Conservation (phyloP, 2,329 filamentous ascomycete species). For the Colletotrichum abscissum region DNA sequence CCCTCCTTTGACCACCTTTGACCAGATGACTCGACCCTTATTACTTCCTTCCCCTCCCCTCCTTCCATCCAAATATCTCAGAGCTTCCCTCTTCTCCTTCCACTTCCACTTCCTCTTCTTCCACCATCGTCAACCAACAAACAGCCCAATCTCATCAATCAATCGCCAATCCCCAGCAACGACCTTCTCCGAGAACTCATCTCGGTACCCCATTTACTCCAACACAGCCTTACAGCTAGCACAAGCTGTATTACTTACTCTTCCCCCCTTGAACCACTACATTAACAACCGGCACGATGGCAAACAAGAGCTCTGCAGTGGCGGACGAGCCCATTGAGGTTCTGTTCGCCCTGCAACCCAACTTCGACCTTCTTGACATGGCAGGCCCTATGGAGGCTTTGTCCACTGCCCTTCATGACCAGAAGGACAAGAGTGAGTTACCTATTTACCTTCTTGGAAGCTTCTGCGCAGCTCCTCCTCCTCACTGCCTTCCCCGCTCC, state of each 20-base stretch:
- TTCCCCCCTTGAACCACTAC: constrained; percentile 18
- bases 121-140: constrained; percentile 14
- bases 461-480: not conserved
- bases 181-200: not conserved
- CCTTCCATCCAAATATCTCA: constrained; percentile 32
- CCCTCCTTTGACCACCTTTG: constrained; percentile 36
- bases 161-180: constrained; percentile 16
- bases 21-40: constrained; percentile 35
- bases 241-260: constrained; percentile 15
- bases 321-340: constrained; percentile 70
- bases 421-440: constrained; percentile 63
- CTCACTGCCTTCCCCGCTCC: constrained; percentile 7
- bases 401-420: constrained; percentile 61
- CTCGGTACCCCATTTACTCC: constrained; percentile 26
- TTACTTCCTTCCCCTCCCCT: constrained; percentile 39
- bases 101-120: not conserved
- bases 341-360: constrained; percentile 69
- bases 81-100: constrained; percentile 19
- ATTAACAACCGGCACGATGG: constrained; percentile 59
- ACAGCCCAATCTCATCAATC: constrained; percentile 34
- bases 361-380: constrained; percentile 70
- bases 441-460: not conserved
- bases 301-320: constrained; percentile 68
- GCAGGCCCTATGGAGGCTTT: constrained; percentile 66
- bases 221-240: not conserved